Evolutionary conservation across 2,329 filamentous ascomycete genomes (phyloP), one percentile per base, ranked within the genome.

Genomic region (Aspergillus nomiae): DNA sequence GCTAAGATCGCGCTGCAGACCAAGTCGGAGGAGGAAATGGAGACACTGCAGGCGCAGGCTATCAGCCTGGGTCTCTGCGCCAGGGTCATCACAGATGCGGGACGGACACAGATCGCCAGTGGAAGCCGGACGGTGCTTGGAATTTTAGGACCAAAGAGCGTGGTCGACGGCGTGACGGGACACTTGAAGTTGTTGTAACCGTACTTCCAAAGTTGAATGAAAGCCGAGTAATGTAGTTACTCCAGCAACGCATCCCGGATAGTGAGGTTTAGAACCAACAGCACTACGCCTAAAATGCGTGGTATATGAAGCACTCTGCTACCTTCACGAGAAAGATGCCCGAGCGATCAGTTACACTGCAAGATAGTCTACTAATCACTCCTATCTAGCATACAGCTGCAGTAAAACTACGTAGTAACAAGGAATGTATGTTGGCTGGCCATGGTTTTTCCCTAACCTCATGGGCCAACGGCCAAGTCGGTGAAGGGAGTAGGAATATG

Each of bases 101-200:
- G 95, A 16, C 87, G 95, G 65, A 99, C 95, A 53, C 95, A 99
- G 86, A 98, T 99, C 78, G 94, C 93, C 58, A 89, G 91, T 50
- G 94, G 95, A 21, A 97, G 93, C 77, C 86, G 92, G 77, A 99
- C 95, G 0, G 95, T 99, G 48, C 82, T 99, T 58, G 95, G 95
- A 0, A 88, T 94, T 38, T 80, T 87, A 63, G 94, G 90, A 30
- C 94, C 94, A 0, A 94, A 90, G 83, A 94, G 91, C 71, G 82
- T 94, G 61, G 89, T 99, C 56, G 92, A 99, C 76, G 82, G 90
- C 77, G 88, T 99, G 65, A 97, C 94, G 6, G 92, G 92, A 1
- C 84, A 89, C 64, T 81, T 97, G 79, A 97, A 95, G 85, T 78
- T 97, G 73, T 78, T 97, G 73, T 97, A 82, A 83, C 65, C 57